Conservation (phyloP, 306 rosid genomes). For the Castanopsis chinensis region DNA sequence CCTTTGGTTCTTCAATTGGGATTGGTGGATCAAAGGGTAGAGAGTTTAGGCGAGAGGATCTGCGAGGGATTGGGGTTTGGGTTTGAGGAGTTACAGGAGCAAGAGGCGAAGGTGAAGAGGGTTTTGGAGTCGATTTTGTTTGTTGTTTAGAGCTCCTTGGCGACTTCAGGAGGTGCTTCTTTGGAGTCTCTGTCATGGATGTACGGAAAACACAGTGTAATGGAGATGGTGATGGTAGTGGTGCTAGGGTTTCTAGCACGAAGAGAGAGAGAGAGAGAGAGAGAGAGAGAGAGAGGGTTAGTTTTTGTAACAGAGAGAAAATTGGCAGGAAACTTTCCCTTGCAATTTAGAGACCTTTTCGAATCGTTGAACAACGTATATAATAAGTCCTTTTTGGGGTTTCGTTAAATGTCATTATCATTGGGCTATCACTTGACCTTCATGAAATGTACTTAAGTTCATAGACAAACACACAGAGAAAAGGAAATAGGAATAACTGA, state of each 20-base stretch:
- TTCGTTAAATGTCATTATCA: too few species aligned
- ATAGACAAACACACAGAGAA: too few species aligned
- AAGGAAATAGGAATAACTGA: too few species aligned
- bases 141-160: constrained; percentile 34
- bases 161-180: constrained; percentile 33
- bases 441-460: too few species aligned
- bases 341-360: not conserved
- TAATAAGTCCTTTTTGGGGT: too few species aligned
- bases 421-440: too few species aligned
- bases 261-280: not conserved
- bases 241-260: constrained; percentile 26
- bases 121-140: constrained; percentile 19
- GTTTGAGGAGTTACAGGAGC: constrained; percentile 54
- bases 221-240: not conserved
- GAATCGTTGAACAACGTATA: not conserved
- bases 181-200: constrained; percentile 65
- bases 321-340: constrained; percentile 55
- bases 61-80: constrained; percentile 41
- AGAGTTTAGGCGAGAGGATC: constrained; percentile 52
- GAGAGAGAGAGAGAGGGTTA: too few species aligned
- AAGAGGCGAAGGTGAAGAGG: constrained; percentile 28
- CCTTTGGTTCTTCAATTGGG: too few species aligned
- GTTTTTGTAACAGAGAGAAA: constrained; percentile 4
- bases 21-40: constrained; percentile 16
- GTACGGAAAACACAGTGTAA: not conserved